Evolutionary conservation across 2,329 filamentous ascomycete species (phyloP).

Genomic region (Paramyrothecium roridum): DNA sequence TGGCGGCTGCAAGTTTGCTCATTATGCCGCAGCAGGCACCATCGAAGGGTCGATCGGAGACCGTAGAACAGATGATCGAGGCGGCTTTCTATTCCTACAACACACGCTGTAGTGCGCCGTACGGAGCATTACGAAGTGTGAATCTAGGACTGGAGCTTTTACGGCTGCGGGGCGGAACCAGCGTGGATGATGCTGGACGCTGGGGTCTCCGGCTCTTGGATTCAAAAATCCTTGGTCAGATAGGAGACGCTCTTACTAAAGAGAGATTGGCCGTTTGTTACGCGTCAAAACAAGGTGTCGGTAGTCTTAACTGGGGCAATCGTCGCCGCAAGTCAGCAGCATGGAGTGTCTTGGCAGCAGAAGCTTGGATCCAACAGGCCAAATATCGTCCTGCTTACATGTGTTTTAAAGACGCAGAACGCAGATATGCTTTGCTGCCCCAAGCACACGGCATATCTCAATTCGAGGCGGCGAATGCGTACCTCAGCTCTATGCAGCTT

Average conservation of each 20-base stretch:
- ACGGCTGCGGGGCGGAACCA: conserved; percentile 73
- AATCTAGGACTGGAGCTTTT: conserved; percentile 78
- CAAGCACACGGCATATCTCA: conserved; percentile 48
- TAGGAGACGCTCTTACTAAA: conserved; percentile 79
- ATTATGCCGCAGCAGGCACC: conserved; percentile 70
- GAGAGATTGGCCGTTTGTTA: conserved; percentile 87
- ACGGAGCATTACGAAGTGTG: conserved; percentile 76
- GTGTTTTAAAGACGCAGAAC: conserved; percentile 68
- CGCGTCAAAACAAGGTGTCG: conserved; percentile 65
- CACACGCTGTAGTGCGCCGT: conserved; percentile 75
- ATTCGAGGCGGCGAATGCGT: conserved; percentile 48
- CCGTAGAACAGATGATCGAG: conserved; percentile 83
- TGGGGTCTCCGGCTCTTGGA: conserved; percentile 84
- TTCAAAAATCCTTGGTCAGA: conserved; percentile 66
- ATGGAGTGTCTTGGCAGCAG: conserved; percentile 81
- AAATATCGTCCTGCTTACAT: conserved; percentile 76
- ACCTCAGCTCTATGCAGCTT: conserved; percentile 49
- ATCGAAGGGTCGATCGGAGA: conserved; percentile 75
- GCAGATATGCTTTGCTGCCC: conserved; percentile 49
- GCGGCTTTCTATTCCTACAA: conserved; percentile 90
- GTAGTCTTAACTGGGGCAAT: conserved; percentile 65
- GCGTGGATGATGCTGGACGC: conserved; percentile 79
- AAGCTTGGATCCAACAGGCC: conserved; percentile 76
- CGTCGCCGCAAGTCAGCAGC: conserved; percentile 82
- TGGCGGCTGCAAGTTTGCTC: conserved; percentile 83